Percentiles rank a stretch among this genome's conserved stretches.
phyloP scores from a whole-genome alignment of 257 asterid species.

The Anisodus tanguticus region DNA sequence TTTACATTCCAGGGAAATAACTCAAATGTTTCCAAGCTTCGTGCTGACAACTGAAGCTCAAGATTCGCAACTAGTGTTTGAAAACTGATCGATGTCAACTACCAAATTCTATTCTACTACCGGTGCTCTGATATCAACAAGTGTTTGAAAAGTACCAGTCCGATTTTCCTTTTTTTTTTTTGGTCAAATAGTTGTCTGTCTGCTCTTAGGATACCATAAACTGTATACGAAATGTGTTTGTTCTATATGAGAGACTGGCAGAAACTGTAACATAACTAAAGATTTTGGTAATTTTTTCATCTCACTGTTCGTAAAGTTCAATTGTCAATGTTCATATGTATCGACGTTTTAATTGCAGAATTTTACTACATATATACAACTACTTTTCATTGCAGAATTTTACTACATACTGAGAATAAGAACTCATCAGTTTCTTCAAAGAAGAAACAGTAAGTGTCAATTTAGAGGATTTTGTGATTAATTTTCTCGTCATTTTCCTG shows the following conservation, averaged over 20 bases:
- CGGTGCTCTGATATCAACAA: not conserved
- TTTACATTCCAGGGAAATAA: slow-evolving; percentile 64
- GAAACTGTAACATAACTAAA: not conserved
- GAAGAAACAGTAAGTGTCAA: too few species aligned
- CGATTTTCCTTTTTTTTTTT: not conserved
- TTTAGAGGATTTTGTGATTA: too few species aligned
- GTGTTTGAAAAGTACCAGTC: not conserved
- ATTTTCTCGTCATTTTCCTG: too few species aligned
- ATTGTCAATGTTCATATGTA: not conserved
- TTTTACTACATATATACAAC: too few species aligned
- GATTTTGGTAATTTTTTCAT: not conserved
- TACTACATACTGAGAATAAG: too few species aligned
- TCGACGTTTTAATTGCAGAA: not conserved
- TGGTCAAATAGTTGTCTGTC: not conserved
- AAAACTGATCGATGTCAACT: slow-evolving; percentile 13
- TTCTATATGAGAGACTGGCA: not conserved
- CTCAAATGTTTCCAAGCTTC: slow-evolving; percentile 80
- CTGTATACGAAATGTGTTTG: not conserved
- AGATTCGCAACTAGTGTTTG: slow-evolving; percentile 68
- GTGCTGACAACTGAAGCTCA: slow-evolving; percentile 66
- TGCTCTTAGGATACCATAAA: not conserved
- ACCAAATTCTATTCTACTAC: not conserved
- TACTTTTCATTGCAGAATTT: too few species aligned
- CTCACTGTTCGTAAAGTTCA: not conserved
- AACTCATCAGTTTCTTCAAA: too few species aligned